phyloP scores from a whole-genome alignment of 1,284 basidiomycete genomes.

The Microbotryum intermedium region DNA sequence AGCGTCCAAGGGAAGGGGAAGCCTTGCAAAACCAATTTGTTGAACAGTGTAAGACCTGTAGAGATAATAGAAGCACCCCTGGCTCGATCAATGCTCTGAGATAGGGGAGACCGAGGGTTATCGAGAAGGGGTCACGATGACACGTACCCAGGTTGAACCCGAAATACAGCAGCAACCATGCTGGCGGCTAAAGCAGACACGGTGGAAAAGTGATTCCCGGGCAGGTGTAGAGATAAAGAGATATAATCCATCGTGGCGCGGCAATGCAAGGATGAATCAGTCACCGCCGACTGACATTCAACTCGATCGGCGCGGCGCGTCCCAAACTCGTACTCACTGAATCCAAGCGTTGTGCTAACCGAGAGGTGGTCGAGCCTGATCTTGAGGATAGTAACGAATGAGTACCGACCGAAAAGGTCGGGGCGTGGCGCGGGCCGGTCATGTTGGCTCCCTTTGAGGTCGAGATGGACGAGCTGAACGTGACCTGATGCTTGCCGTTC shows the following conservation, averaged over 20 bases:
- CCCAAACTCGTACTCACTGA: too few relatives aligned
- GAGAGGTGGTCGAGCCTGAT: background rate
- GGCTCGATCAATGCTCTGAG: background rate
- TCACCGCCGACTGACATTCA: too few relatives aligned
- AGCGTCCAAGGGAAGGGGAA: constrained; percentile 78
- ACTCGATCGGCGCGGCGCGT: too few relatives aligned
- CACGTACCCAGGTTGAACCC: constrained; percentile 60
- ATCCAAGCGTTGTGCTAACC: background rate
- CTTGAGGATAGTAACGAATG: constrained; percentile 10
- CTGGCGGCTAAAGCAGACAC: constrained; percentile 2
- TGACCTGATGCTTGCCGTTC: too few relatives aligned
- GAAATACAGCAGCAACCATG: constrained; percentile 74
- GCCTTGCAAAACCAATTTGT: constrained; percentile 75
- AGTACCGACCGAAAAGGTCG: constrained; percentile 8
- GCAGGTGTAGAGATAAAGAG: too few relatives aligned
- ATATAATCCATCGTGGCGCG: too few relatives aligned
- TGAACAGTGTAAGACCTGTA: constrained; percentile 68
- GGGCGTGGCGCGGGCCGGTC: constrained; percentile 1
- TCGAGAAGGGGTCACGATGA: background rate
- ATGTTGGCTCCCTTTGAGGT: background rate
- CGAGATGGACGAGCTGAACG: too few relatives aligned
- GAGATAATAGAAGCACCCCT: background rate
- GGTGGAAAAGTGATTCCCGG: too few relatives aligned
- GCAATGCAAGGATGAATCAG: too few relatives aligned
- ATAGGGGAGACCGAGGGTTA: background rate